A percentile compares a stretch with the other conserved stretches of the same genome.
Conservation (phyloP, 495 filamentous ascomycete genomes). For the Tuber brumale region DNA sequence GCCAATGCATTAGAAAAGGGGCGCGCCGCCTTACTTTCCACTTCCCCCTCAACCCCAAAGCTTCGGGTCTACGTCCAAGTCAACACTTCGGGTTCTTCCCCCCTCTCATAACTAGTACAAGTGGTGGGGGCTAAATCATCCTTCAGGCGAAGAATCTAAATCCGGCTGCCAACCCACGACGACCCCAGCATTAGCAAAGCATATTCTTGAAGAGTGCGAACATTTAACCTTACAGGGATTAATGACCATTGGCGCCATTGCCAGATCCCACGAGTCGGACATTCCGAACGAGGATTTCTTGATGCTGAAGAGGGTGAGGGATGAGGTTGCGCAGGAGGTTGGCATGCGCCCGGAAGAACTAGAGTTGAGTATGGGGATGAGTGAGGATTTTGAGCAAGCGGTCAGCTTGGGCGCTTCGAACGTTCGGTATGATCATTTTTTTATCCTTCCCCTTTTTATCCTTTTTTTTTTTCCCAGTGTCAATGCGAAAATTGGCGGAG, state of each 20-base stretch:
- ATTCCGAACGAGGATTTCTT: conserved; percentile 88
- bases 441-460: not conserved
- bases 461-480: not conserved
- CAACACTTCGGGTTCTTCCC: conserved; percentile 65
- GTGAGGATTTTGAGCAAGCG: conserved; percentile 86
- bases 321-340: conserved; percentile 51
- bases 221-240: conserved; percentile 69
- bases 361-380: conserved; percentile 74
- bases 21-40: conserved; percentile 52
- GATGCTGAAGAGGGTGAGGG: conserved; percentile 59
- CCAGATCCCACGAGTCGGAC: conserved; percentile 65
- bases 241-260: conserved; percentile 97
- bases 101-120: not conserved
- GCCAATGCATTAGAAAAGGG: conserved; percentile 72
- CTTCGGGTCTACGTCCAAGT: conserved; percentile 74
- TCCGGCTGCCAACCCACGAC: conserved; percentile 66
- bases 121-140: not conserved
- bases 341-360: conserved; percentile 42
- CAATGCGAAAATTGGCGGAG: not conserved
- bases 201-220: conserved; percentile 63
- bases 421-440: conserved; percentile 48
- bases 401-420: conserved; percentile 76
- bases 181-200: conserved; percentile 56
- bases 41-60: conserved; percentile 42
- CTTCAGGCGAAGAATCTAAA: conserved; percentile 64